These are phyloP conservation scores for Aspergillus ochraceoroseus DNA, from an alignment of 2,329 filamentous ascomycete genomes.

Conservation along the genomic window DNA sequence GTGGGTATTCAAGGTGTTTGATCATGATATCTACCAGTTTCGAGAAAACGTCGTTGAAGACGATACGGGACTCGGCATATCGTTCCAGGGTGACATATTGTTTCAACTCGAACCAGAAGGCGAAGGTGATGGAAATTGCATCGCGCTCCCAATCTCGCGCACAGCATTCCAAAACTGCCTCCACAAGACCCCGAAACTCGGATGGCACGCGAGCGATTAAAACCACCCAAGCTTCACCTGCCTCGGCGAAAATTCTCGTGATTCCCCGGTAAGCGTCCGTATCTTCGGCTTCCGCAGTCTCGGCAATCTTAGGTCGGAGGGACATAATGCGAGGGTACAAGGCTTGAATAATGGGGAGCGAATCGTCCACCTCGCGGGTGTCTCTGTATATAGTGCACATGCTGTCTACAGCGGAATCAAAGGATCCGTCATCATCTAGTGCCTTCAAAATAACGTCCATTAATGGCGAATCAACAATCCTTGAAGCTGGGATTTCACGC, in stretches of 20 bases:
- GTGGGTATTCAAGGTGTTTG: conserved; percentile 80
- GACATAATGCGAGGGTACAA: conserved; percentile 77
- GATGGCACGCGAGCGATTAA: conserved; percentile 77
- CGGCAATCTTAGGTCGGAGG: conserved; percentile 69
- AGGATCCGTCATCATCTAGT: conserved; percentile 68
- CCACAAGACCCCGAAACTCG: conserved; percentile 79
- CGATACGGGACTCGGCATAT: conserved; percentile 74
- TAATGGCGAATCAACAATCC: conserved; percentile 79
- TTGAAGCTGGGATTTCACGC: conserved; percentile 77
- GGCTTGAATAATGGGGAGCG: conserved; percentile 70
- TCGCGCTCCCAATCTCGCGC: conserved; percentile 82
- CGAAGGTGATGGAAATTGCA: conserved; percentile 88
- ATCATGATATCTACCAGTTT: conserved; percentile 91
- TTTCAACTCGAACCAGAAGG: conserved; percentile 98
- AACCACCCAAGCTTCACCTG: conserved; percentile 90
- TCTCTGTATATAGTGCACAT: conserved; percentile 87
- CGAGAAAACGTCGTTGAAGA: conserved; percentile 76
- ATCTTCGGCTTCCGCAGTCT: conserved; percentile 74
- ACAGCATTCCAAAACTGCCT: conserved; percentile 87
- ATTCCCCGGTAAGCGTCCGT: conserved; percentile 79
- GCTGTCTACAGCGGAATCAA: conserved; percentile 86
- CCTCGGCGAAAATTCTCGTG: conserved; percentile 85
- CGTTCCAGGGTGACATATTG: conserved; percentile 88
- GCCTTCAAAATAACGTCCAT: conserved; percentile 75
- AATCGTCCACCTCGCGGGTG: conserved; percentile 90